Evolutionary conservation across 345 rosid genomes (phyloP).

Genomic region (Reutealis trisperma): DNA sequence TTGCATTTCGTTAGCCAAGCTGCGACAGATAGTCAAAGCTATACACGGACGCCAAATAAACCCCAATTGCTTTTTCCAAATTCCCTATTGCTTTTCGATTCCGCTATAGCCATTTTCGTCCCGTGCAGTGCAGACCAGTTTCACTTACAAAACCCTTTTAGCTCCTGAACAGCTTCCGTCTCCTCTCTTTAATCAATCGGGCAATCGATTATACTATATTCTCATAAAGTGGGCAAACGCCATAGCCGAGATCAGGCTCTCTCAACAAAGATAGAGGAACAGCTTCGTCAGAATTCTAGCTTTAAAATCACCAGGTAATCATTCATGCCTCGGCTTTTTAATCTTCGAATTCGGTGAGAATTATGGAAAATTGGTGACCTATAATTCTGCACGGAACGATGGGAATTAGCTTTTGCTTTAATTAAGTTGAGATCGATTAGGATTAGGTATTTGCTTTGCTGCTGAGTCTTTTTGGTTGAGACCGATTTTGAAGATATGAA

Average conservation of each 20-base stretch:
- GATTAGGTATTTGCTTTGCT: not conserved
- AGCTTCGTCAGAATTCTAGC: not conserved
- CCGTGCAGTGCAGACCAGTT: not conserved
- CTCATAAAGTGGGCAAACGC: not conserved
- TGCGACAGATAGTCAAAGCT: not conserved
- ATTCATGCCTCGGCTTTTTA: not conserved
- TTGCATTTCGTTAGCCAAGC: not conserved
- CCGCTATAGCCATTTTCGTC: slow-evolving; percentile 7
- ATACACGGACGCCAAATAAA: slow-evolving; percentile 13
- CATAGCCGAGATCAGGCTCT: not conserved
- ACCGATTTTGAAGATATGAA: slow-evolving; percentile 34
- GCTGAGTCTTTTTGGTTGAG: not conserved
- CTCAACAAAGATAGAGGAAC: not conserved
- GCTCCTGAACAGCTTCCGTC: not conserved
- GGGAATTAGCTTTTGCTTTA: slow-evolving; percentile 4
- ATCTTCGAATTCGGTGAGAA: not conserved
- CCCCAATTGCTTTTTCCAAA: not conserved
- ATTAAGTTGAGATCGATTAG: not conserved
- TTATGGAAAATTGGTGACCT: not conserved
- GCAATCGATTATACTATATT: not conserved
- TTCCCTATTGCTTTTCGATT: not conserved
- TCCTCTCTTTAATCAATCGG: not conserved
- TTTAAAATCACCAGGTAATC: not conserved
- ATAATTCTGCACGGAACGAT: not conserved
- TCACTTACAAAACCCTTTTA: not conserved